phyloP scores from a whole-genome alignment of 2,329 filamentous ascomycete species.

The Beauveria brongniartii region DNA sequence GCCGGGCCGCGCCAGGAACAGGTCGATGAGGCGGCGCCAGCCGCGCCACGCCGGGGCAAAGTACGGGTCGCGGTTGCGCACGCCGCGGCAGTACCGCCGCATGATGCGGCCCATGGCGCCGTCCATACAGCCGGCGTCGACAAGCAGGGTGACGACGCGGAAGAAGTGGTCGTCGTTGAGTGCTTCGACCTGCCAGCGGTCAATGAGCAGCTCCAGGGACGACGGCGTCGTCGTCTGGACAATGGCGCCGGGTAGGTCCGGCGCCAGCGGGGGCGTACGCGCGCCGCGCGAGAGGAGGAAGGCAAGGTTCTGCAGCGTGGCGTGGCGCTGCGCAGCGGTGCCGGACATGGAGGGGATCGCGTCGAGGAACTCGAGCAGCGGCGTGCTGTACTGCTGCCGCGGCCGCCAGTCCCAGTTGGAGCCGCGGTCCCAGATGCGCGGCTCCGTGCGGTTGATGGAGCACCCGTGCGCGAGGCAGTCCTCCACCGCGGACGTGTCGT shows the following conservation, averaged over 20 bases:
- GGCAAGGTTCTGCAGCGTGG: not conserved
- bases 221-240: not conserved
- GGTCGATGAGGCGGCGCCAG: not conserved
- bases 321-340: not conserved
- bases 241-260: not conserved
- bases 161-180: slow-evolving; percentile 6
- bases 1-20: not conserved
- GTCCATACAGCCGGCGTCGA: slow-evolving; percentile 6
- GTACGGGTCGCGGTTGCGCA: slow-evolving; percentile 1
- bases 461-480: not conserved
- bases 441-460: not conserved
- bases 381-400: not conserved
- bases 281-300: not conserved
- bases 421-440: not conserved
- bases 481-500: not conserved
- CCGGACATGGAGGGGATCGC: not conserved
- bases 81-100: slow-evolving; percentile 4
- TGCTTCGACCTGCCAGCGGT: not conserved
- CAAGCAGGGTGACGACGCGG: not conserved
- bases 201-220: slow-evolving; percentile 3
- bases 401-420: slow-evolving; percentile 8
- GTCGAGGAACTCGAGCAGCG: slow-evolving; percentile 3
- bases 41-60: not conserved
- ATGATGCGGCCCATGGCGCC: slow-evolving; percentile 3
- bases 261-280: not conserved